These are phyloP conservation scores for Drechslerella coelobrocha DNA, from an alignment of 2,329 filamentous ascomycete genomes.

Conservation along the genomic window DNA sequence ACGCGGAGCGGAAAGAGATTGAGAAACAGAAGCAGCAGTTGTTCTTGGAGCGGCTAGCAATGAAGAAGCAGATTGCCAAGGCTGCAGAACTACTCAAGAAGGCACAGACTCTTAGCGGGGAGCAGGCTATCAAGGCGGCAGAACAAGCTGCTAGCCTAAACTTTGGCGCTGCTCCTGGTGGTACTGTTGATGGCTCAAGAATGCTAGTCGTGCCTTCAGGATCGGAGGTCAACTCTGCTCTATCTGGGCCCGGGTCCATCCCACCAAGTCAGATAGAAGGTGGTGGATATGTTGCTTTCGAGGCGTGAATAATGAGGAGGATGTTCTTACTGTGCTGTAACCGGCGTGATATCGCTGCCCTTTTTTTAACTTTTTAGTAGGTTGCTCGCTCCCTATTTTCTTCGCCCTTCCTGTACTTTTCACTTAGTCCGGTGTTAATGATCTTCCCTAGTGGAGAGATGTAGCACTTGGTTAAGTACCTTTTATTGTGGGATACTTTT, in stretches of 20 bases:
- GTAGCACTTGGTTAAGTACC: too few species aligned
- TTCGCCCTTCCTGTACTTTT: background rate
- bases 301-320: slow-evolving; percentile 18
- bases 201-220: slow-evolving; percentile 44
- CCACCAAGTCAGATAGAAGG: slow-evolving; percentile 47
- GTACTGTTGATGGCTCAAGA: slow-evolving; percentile 61
- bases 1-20: slow-evolving; percentile 89
- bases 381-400: background rate
- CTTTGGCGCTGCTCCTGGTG: slow-evolving; percentile 31
- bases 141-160: slow-evolving; percentile 55
- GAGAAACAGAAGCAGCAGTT: slow-evolving; percentile 91
- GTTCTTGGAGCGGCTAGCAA: slow-evolving; percentile 87
- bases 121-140: slow-evolving; percentile 57
- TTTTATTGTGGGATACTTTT: background rate
- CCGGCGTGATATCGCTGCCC: background rate
- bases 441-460: too few species aligned
- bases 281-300: slow-evolving; percentile 29
- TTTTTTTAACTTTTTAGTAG: background rate
- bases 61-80: slow-evolving; percentile 84
- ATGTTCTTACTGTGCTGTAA: background rate
- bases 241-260: slow-evolving; percentile 27
- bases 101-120: slow-evolving; percentile 58
- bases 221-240: slow-evolving; percentile 24
- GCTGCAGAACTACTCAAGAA: slow-evolving; percentile 76
- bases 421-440: background rate